Percentiles rank a stretch among this genome's conserved stretches.
These are phyloP conservation scores for Solanum clarkiae DNA, from an alignment of 257 asterid species.

Conservation along the genomic window DNA sequence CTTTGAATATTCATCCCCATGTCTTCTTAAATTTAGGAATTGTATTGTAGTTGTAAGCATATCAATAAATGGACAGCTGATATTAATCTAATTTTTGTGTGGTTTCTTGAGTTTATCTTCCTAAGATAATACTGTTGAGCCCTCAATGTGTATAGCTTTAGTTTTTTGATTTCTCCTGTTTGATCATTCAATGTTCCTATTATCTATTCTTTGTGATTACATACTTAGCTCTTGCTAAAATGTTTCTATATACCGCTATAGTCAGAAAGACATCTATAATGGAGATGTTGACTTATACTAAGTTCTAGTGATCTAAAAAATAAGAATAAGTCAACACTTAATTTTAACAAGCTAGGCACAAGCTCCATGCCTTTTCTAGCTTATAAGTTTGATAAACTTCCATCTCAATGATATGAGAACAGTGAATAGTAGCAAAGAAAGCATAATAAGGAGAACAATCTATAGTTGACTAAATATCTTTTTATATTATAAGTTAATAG, in stretches of 20 bases:
- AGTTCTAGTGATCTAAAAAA: neutral
- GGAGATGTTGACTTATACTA: neutral
- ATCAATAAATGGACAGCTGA: neutral
- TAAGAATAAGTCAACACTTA: neutral
- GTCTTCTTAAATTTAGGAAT: neutral
- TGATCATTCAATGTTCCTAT: neutral
- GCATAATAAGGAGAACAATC: neutral
- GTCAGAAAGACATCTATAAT: neutral
- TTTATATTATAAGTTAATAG: neutral
- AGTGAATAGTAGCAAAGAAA: neutral
- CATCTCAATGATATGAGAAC: neutral
- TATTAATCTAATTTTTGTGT: neutral
- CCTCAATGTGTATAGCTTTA: neutral
- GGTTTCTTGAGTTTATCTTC: neutral
- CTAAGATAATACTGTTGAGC: neutral
- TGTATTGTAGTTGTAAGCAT: neutral
- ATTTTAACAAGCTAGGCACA: neutral
- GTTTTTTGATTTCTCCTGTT: neutral
- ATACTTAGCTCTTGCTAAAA: neutral
- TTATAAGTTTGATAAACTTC: neutral
- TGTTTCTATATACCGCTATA: neutral
- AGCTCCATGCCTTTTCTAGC: neutral
- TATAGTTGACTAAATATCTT: neutral
- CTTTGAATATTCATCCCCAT: constrained; percentile 19
- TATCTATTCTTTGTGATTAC: neutral